Percentiles rank a stretch among this genome's conserved stretches.
Conservation (phyloP, 2,329 filamentous ascomycete species). For the Chaetothyriales sp. region DNA sequence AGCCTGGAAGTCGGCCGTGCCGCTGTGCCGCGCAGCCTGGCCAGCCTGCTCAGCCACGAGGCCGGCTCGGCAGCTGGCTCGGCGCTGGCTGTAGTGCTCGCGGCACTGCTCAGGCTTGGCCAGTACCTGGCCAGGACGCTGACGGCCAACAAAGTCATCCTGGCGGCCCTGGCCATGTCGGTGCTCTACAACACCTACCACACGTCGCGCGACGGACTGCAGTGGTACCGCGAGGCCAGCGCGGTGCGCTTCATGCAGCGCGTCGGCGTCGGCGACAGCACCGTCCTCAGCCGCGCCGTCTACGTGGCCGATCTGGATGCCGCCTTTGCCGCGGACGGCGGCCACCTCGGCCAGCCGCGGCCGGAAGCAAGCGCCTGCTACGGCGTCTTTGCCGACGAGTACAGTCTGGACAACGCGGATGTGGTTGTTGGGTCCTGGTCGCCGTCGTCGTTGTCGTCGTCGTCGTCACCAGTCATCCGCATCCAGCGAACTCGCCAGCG, state of each 20-base stretch:
- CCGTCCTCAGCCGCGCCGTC: conserved; percentile 70
- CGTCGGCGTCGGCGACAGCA: conserved; percentile 65
- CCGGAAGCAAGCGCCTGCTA: conserved; percentile 26
- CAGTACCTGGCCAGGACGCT: conserved; percentile 53
- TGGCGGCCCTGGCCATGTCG: conserved; percentile 56
- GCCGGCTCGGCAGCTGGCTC: conserved; percentile 61
- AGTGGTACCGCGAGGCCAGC: conserved; percentile 76
- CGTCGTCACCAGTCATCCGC: conserved; percentile 44
- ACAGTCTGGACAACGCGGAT: conserved; percentile 22
- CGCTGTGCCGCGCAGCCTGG: conserved; percentile 39
- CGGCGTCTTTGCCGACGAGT: conserved; percentile 31
- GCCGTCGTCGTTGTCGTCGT: conserved; percentile 26
- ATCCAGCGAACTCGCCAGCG: conserved; percentile 69
- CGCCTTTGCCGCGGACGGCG: conserved; percentile 33
- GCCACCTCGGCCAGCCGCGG: conserved; percentile 2
- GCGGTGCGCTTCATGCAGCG: conserved; percentile 68
- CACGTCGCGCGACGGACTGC: conserved; percentile 56
- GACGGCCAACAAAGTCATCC: conserved; percentile 60
- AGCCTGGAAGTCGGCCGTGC: conserved; percentile 21
- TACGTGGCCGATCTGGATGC: conserved; percentile 71
- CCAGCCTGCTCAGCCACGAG: conserved; percentile 59
- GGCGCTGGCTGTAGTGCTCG: conserved; percentile 59
- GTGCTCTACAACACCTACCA: conserved; percentile 60
- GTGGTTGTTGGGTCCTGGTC: conserved; percentile 16
- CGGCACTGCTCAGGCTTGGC: conserved; percentile 57